These are phyloP conservation scores for Cercospora sp. DNA, from an alignment of 2,329 filamentous ascomycete genomes.

Conservation along the genomic window DNA sequence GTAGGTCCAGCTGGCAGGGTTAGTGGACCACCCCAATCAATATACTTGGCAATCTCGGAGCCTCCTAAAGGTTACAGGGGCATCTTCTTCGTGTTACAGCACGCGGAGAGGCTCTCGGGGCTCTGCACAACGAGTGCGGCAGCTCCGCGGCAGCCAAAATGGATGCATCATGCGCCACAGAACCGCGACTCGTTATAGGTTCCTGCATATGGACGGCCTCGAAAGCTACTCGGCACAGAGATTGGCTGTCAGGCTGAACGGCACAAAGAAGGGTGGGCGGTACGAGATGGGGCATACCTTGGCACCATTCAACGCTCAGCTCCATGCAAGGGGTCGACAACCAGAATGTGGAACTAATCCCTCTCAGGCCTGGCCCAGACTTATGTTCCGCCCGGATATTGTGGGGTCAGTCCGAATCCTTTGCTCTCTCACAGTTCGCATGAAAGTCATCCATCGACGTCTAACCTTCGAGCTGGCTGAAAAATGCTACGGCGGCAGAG, in stretches of 20 bases:
- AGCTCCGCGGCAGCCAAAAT: neutral
- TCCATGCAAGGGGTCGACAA: neutral
- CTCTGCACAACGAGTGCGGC: neutral
- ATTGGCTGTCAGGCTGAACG: neutral
- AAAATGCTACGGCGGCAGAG: neutral
- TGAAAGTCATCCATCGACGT: neutral
- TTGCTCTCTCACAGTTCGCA: no score
- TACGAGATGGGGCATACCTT: neutral
- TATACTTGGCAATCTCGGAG: neutral
- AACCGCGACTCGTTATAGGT: neutral
- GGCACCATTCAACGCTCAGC: neutral
- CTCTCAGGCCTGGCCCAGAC: neutral
- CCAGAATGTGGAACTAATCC: neutral
- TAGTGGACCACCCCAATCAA: neutral
- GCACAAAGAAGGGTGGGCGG: neutral
- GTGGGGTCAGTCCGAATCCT: neutral
- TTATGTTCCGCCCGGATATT: neutral
- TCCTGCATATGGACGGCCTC: neutral
- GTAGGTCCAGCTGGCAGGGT: neutral
- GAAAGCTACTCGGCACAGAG: neutral
- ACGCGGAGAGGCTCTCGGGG: neutral
- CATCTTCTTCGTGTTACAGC: neutral
- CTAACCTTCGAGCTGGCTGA: neutral
- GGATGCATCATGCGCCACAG: neutral
- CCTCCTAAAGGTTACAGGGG: neutral